Evolutionary conservation across 2,329 filamentous ascomycete genomes (phyloP).

Genomic region (Penicillium sp.): DNA sequence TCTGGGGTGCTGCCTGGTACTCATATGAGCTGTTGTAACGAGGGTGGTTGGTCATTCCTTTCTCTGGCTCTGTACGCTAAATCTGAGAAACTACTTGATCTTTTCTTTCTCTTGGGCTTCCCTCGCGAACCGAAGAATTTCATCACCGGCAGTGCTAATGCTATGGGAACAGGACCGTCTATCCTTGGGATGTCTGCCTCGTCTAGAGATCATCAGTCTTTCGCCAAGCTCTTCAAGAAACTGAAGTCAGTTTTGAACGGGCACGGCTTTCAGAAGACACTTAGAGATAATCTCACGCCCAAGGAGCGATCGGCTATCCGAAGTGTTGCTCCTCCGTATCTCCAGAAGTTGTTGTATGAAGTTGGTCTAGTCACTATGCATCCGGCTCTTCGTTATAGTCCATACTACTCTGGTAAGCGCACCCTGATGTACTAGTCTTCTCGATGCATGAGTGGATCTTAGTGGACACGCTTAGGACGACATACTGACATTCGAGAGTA

Average conservation of each 20-base stretch:
- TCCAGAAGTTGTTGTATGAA: not conserved
- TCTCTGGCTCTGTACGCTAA: slow-evolving; percentile 5
- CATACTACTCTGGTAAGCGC: not conserved
- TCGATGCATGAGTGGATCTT: not conserved
- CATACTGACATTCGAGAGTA: not conserved
- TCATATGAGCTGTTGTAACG: slow-evolving; percentile 7
- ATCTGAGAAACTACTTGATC: not conserved
- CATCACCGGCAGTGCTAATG: not conserved
- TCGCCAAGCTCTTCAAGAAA: not conserved
- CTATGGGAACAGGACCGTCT: not conserved
- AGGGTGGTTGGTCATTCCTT: slow-evolving; percentile 14
- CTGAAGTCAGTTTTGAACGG: not conserved
- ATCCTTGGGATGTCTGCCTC: not conserved
- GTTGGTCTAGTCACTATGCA: not conserved
- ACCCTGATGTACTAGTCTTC: not conserved
- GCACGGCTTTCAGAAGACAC: not conserved
- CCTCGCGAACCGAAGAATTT: not conserved
- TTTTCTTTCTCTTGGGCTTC: not conserved
- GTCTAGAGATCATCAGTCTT: not conserved
- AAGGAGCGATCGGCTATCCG: not conserved
- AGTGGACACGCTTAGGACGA: not conserved
- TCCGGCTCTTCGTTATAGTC: not conserved
- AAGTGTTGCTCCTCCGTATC: not conserved
- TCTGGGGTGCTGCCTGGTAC: not conserved
- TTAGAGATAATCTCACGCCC: not conserved